These are phyloP conservation scores for Coffea eugenioides DNA, from an alignment of 257 asterid genomes.

Conservation along the genomic window DNA sequence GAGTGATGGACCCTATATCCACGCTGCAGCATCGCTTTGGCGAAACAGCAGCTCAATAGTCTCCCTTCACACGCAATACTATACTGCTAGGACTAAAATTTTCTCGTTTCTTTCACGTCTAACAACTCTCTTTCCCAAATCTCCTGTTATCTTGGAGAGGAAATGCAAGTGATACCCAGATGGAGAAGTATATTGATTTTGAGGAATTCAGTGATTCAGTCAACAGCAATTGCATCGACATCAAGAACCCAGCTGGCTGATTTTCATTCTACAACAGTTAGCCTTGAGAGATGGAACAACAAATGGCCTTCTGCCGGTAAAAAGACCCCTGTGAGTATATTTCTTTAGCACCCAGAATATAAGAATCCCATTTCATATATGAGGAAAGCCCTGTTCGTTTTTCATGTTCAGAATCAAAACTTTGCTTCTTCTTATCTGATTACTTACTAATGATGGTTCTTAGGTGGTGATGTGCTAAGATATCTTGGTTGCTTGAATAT, in stretches of 20 bases:
- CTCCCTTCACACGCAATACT: background rate
- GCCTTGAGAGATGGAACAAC: slow-evolving; percentile 48
- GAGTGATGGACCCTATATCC: slow-evolving; percentile 1
- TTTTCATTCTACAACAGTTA: slow-evolving; percentile 51
- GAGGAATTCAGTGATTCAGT: slow-evolving; percentile 38
- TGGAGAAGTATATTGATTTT: slow-evolving; percentile 50
- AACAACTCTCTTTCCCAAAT: background rate
- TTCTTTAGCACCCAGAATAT: background rate
- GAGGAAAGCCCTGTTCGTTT: background rate
- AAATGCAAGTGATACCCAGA: slow-evolving; percentile 60
- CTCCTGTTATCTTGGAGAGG: background rate
- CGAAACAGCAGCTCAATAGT: slow-evolving; percentile 4
- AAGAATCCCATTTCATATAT: background rate
- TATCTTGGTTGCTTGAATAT: background rate
- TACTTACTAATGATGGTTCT: background rate
- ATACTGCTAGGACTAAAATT: background rate
- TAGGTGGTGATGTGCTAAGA: background rate
- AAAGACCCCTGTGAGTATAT: slow-evolving; percentile 45
- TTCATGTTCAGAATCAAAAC: background rate
- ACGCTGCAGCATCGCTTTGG: slow-evolving; percentile 9
- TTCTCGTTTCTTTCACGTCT: background rate
- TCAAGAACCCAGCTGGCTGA: slow-evolving; percentile 34
- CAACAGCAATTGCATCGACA: slow-evolving; percentile 30
- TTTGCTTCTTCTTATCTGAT: background rate
- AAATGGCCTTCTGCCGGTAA: slow-evolving; percentile 40